Percentiles rank a stretch among this genome's conserved stretches.
Evolutionary conservation across 176 grass and related monocot species (phyloP).

Genomic region (Dactylis glomerata): DNA sequence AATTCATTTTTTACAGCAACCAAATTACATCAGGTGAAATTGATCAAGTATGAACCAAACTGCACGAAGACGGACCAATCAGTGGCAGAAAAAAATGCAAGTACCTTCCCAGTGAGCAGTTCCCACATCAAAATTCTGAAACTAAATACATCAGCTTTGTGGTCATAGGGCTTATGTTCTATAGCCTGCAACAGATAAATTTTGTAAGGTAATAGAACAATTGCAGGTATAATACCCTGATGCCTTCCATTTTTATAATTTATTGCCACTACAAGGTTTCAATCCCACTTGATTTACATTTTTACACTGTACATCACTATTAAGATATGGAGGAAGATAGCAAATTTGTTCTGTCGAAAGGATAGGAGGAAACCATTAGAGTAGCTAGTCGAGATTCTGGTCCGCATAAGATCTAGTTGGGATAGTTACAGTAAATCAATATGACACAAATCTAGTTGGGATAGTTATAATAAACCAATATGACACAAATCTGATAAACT

Average conservation of each 20-base stretch:
- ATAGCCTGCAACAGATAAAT: conserved; percentile 59
- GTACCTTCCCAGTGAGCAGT: conserved; percentile 93
- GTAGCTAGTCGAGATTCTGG: background rate
- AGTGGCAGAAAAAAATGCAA: background rate
- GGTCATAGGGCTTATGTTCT: conserved; percentile 98
- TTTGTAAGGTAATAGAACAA: background rate
- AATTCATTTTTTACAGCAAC: no score
- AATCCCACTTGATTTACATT: conserved; percentile 2
- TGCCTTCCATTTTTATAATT: conserved; percentile 8
- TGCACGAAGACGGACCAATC: no score
- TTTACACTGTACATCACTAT: no score
- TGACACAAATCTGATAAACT: background rate
- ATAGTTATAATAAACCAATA: conserved; percentile 20
- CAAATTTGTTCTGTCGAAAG: no score
- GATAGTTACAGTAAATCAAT: no score
- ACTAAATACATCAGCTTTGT: conserved; percentile 99
- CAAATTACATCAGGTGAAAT: no score
- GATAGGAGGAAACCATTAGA: no score
- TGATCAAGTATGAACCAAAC: no score
- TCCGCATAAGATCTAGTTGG: background rate
- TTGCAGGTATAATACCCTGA: background rate
- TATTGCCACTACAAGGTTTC: background rate
- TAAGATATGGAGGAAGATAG: no score
- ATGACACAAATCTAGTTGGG: background rate
- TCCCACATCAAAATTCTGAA: conserved; percentile 99